These are phyloP conservation scores for Hymenoscyphus albidus DNA, from an alignment of 2,329 filamentous ascomycete species.

Conservation along the genomic window DNA sequence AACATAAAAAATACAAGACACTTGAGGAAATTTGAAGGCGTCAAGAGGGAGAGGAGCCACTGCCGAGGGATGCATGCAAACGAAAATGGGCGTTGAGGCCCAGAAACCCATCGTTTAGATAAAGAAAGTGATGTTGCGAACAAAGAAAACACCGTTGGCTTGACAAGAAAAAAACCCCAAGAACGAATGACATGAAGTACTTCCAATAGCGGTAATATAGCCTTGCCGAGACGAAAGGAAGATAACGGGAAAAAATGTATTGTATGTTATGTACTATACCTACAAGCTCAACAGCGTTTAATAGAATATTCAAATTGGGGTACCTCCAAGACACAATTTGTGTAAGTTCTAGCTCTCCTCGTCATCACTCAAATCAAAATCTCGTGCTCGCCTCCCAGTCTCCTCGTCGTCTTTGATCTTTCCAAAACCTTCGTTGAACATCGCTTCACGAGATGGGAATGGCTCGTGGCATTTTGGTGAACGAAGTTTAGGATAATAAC, in stretches of 20 bases:
- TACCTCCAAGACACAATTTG: neutral
- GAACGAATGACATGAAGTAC: neutral
- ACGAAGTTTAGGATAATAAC: constrained; percentile 57
- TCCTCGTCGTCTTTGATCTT: constrained; percentile 35
- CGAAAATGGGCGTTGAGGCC: neutral
- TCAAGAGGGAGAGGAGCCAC: neutral
- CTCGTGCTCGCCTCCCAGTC: constrained; percentile 19
- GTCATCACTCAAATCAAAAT: constrained; percentile 27
- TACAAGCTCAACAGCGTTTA: neutral
- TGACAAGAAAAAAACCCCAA: neutral
- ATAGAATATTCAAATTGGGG: neutral
- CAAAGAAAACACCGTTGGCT: constrained; percentile 9
- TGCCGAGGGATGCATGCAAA: neutral
- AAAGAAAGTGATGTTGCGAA: constrained; percentile 2
- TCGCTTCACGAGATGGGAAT: constrained; percentile 40
- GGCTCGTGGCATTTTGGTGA: constrained; percentile 54
- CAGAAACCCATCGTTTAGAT: neutral
- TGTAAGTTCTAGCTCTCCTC: constrained; percentile 13
- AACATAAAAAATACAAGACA: neutral
- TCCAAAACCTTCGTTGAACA: constrained; percentile 33
- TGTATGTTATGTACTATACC: neutral
- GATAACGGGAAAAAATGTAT: neutral
- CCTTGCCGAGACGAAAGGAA: neutral
- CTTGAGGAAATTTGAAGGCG: neutral
- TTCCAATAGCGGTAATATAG: neutral